A percentile compares a stretch with the other conserved stretches of the same genome.
These are phyloP conservation scores for Talaromyces sp. DNA, from an alignment of 2,329 filamentous ascomycete species.

Conservation along the genomic window DNA sequence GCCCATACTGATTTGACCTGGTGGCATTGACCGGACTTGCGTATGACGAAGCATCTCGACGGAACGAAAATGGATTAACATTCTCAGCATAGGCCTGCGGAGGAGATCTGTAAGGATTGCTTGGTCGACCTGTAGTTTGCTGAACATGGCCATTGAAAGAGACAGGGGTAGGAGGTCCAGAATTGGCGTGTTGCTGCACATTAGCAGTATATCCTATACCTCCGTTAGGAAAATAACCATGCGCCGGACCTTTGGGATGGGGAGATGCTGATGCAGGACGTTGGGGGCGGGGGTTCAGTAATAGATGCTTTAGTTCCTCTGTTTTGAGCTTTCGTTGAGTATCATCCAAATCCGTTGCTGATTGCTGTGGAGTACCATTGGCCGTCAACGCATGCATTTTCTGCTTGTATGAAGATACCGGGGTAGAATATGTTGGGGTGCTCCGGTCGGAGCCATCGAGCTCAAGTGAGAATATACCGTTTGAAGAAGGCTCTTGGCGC, in stretches of 20 bases:
- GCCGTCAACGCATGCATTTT: conserved; percentile 45
- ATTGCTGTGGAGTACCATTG: conserved; percentile 32
- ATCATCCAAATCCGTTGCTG: conserved; percentile 32
- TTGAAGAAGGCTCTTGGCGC: conserved; percentile 47
- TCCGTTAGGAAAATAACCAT: background rate
- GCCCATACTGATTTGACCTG: conserved; percentile 2
- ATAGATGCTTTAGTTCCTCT: conserved; percentile 44
- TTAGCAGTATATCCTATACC: background rate
- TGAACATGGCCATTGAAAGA: conserved; percentile 16
- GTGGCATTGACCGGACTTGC: conserved; percentile 3
- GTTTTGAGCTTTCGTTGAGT: conserved; percentile 43
- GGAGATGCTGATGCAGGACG: conserved; percentile 33
- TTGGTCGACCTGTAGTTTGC: conserved; percentile 18
- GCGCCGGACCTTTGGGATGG: conserved; percentile 18
- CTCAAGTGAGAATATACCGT: conserved; percentile 65
- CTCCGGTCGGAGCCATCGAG: conserved; percentile 58
- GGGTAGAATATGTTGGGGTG: conserved; percentile 60
- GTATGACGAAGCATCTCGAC: conserved; percentile 29
- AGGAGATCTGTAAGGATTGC: conserved; percentile 24
- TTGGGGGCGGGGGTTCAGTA: conserved; percentile 43
- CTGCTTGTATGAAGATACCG: conserved; percentile 57
- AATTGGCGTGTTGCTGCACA: conserved; percentile 32
- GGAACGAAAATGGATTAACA: conserved; percentile 31
- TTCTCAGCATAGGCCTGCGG: conserved; percentile 25
- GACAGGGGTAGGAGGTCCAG: conserved; percentile 31